Conservation (phyloP, 345 rosid genomes). For the Acer campestre region DNA sequence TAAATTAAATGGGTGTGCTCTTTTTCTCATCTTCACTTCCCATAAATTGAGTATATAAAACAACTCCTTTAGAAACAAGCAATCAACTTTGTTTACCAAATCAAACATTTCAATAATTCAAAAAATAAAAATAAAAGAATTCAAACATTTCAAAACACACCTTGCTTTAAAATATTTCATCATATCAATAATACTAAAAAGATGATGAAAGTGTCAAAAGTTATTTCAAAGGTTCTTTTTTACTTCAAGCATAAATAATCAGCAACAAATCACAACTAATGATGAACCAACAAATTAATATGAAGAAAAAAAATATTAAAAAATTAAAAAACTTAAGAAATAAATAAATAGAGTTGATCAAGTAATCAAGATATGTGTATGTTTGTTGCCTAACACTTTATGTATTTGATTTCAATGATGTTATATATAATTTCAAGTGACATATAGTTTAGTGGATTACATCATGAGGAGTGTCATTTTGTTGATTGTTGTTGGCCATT, state of each 20-base stretch:
- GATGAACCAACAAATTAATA: neutral
- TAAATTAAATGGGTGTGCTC: neutral
- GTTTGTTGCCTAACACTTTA: conserved; percentile 12
- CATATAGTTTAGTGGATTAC: neutral
- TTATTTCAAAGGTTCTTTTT: conserved; percentile 7
- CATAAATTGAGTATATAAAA: neutral
- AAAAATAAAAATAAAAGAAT: no score
- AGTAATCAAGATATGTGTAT: neutral
- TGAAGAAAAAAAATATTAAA: neutral
- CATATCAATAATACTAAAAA: neutral
- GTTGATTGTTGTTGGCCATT: neutral
- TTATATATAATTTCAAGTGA: no score
- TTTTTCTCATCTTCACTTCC: neutral
- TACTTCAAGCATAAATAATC: conserved; percentile 15
- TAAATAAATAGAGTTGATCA: neutral
- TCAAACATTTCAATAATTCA: neutral
- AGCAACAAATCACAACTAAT: neutral
- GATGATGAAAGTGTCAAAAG: neutral
- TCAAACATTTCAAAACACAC: neutral
- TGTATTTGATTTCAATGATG: neutral
- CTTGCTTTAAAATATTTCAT: neutral
- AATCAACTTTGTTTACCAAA: neutral
- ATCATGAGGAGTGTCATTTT: neutral
- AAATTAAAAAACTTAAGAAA: neutral
- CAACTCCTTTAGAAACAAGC: neutral